Conservation (phyloP, 768 basidiomycete genomes). For the Mrakia blollopis region DNA sequence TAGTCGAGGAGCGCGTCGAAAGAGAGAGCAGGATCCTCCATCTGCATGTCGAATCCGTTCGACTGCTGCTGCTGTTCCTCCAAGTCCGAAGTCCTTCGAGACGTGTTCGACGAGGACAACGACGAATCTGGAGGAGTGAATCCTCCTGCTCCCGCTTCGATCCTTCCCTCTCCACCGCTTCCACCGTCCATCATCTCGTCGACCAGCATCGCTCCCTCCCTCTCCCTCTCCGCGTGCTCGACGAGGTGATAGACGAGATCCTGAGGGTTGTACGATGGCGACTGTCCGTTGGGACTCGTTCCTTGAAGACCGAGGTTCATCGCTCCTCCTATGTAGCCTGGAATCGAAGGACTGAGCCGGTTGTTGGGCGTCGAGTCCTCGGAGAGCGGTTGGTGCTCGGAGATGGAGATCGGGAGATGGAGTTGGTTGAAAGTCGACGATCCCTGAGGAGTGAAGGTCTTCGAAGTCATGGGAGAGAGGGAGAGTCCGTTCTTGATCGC, state of each 20-base stretch:
- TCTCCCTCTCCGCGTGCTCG: slow-evolving; percentile 13
- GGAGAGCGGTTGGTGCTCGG: background rate
- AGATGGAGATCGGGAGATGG: background rate
- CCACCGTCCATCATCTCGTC: slow-evolving; percentile 11
- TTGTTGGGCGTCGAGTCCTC: slow-evolving; percentile 2
- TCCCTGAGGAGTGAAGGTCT: slow-evolving; percentile 2
- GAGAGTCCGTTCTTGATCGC: slow-evolving; percentile 3
- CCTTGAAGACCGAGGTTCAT: background rate
- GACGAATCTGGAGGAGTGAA: slow-evolving; percentile 10
- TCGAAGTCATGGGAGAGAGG: background rate
- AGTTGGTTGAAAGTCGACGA: slow-evolving; percentile 15
- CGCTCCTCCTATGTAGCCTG: background rate
- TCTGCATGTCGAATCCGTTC: slow-evolving; percentile 11
- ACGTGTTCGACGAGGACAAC: slow-evolving; percentile 4
- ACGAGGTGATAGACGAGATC: slow-evolving; percentile 4
- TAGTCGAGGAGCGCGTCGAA: slow-evolving; percentile 31
- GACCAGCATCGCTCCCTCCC: background rate
- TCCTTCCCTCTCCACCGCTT: slow-evolving; percentile 2
- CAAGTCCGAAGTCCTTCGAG: background rate
- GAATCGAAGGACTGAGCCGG: background rate
- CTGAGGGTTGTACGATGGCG: slow-evolving; percentile 9
- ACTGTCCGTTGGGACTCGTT: background rate
- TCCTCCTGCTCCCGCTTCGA: background rate
- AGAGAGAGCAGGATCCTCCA: slow-evolving; percentile 13
- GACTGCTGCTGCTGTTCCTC: background rate